A percentile compares a stretch with the other conserved stretches of the same genome.
Conservation (phyloP, 192 early-diverging fungal species). For the Jimgerdemannia flammicorona region DNA sequence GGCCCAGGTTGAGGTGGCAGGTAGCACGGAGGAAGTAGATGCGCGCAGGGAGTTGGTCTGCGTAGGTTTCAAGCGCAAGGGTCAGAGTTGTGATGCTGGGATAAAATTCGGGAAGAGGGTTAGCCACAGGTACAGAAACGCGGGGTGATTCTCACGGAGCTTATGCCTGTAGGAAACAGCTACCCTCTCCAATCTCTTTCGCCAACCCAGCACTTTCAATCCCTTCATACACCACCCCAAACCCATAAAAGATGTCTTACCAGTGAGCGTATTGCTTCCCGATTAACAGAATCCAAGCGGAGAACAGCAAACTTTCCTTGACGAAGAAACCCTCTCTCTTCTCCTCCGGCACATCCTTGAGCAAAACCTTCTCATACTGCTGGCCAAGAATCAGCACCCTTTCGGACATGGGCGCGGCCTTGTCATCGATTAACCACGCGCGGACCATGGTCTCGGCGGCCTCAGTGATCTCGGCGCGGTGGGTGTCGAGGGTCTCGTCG, state of each 20-base stretch:
- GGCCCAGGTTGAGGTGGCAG: conserved; percentile 42
- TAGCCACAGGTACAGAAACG: too few relatives aligned
- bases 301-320: conserved; percentile 32
- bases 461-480: conserved; percentile 46
- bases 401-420: conserved; percentile 55
- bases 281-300: conserved; percentile 51
- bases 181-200: too few relatives aligned
- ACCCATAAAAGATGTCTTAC: conserved; percentile 9
- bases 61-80: conserved; percentile 50
- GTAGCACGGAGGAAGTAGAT: conserved; percentile 49
- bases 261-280: conserved; percentile 57
- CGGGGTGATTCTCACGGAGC: too few relatives aligned
- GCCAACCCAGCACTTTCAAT: neutral
- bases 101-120: neutral
- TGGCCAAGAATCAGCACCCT: conserved; percentile 56
- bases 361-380: conserved; percentile 52
- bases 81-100: conserved; percentile 45
- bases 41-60: conserved; percentile 40
- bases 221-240: neutral
- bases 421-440: conserved; percentile 59
- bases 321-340: conserved; percentile 37
- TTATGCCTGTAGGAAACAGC: too few relatives aligned
- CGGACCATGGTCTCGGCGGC: conserved; percentile 50
- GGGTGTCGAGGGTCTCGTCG: conserved; percentile 38
- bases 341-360: conserved; percentile 30